Percentiles rank a stretch among this genome's conserved stretches.
phyloP scores from a whole-genome alignment of 768 basidiomycete species.

The Rhizopogon salebrosus region DNA sequence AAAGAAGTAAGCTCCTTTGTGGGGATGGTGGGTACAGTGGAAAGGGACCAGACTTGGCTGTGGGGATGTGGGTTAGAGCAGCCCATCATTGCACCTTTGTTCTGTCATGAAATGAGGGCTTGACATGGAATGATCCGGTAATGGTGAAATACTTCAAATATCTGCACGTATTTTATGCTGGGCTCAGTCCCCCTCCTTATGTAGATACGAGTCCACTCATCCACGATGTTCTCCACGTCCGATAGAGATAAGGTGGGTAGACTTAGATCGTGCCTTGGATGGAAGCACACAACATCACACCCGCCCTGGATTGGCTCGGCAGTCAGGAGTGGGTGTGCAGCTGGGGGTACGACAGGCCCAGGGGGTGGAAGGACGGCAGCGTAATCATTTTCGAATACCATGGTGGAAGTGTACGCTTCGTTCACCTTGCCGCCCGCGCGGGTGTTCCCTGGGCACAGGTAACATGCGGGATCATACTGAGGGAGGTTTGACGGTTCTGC shows the following conservation, averaged over 20 bases:
- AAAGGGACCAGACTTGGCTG: constrained; percentile 84
- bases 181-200: constrained; percentile 49
- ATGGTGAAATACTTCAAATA: constrained; percentile 66
- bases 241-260: constrained; percentile 55
- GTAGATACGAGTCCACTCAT: constrained; percentile 72
- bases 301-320: constrained; percentile 68
- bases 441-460: constrained; percentile 82
- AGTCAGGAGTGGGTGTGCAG: constrained; percentile 56
- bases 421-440: constrained; percentile 71
- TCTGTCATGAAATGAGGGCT: constrained; percentile 39
- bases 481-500: constrained; percentile 50
- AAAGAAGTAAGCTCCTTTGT: constrained; percentile 61
- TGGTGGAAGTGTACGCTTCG: constrained; percentile 60
- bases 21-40: constrained; percentile 64
- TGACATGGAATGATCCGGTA: constrained; percentile 2
- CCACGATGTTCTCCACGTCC: constrained; percentile 62
- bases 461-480: constrained; percentile 67
- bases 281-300: constrained; percentile 88
- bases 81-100: constrained; percentile 93
- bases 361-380: constrained; percentile 71
- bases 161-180: constrained; percentile 80
- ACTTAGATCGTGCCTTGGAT: constrained; percentile 82
- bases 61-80: constrained; percentile 94
- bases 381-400: constrained; percentile 78
- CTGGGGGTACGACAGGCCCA: constrained; percentile 43